Evolutionary conservation across 768 basidiomycete genomes (phyloP), one percentile per base, ranked within the genome.

Genomic region (Fomitopsis serialis): DNA sequence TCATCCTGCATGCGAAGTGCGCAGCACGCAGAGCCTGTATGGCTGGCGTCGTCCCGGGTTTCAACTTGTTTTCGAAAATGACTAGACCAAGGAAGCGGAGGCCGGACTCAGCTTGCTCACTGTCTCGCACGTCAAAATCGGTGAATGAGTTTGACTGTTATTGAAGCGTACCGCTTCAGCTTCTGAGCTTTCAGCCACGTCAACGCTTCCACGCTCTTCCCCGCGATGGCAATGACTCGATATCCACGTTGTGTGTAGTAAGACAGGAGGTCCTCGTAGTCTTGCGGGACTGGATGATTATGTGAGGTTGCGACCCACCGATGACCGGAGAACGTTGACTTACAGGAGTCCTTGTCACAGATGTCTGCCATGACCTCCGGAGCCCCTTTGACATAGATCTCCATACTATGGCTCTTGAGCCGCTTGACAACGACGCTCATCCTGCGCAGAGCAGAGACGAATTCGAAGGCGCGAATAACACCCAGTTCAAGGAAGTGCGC

Each of bases 401-500:
- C 97, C 93, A 99, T 98, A 67, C 89, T 92, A 50, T 71, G 82
- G 59, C 95, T 95, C 68, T 89, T 97, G 50, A 99, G 78, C 48
- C 92, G 79, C 68, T 98, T 99, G 62, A 98, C 96, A 49, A 99
- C 83, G 24, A 99, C 97, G 58, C 95, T 97, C 96, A 99, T 99
- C 48, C 97, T 76, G 24, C 97, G 81, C 21, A 98, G 76, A 3
- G 89, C 77, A 8, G 96, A 97, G 2, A 96, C 91, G 65, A 99
- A 99, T 64, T 99, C 97, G 62, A 96, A 99, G 3, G 89, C 91
- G 40, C 95, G 79, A 43, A 99, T 92, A 19, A 98, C 96, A 37
- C 97, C 97, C 50, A 99, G 72, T 70, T 99, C 97, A 23, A 99
- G 74, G 73, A 99, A 99, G 69, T 98, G 89, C 0, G 97, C 92